Conservation (phyloP, 176 grass and related monocot species). For the Musa troglodytarum region DNA sequence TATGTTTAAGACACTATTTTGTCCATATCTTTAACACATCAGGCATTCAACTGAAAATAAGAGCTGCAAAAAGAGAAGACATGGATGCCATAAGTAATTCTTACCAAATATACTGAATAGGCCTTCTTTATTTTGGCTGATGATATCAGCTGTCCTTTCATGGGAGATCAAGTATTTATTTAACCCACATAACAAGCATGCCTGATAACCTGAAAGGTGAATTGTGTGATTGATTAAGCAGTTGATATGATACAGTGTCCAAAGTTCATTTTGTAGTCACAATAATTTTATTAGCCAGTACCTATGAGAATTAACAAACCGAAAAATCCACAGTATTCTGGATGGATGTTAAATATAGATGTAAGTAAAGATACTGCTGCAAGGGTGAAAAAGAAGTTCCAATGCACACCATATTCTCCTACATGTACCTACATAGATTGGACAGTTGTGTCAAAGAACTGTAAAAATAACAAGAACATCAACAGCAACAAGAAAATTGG, state of each 20-base stretch:
- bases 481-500: constrained; percentile 1
- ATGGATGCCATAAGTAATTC: neutral
- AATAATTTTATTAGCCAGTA: constrained; percentile 19
- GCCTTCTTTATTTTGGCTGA: constrained; percentile 91
- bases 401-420: constrained; percentile 94
- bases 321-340: constrained; percentile 65
- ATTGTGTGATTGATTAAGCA: neutral
- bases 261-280: neutral
- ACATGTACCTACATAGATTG: constrained; percentile 59
- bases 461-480: neutral
- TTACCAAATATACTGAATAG: constrained; percentile 91
- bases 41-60: neutral
- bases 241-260: neutral
- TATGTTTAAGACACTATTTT: too few species aligned
- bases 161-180: constrained; percentile 70
- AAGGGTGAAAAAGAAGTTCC: constrained; percentile 99
- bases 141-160: constrained; percentile 57
- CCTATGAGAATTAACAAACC: constrained; percentile 68
- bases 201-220: constrained; percentile 55
- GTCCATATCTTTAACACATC: neutral
- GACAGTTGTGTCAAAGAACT: neutral
- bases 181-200: constrained; percentile 59
- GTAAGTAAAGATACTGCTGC: constrained; percentile 73
- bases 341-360: constrained; percentile 61
- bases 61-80: neutral